Conservation (phyloP, 139 green algal species). For the Chlorella sp. region DNA sequence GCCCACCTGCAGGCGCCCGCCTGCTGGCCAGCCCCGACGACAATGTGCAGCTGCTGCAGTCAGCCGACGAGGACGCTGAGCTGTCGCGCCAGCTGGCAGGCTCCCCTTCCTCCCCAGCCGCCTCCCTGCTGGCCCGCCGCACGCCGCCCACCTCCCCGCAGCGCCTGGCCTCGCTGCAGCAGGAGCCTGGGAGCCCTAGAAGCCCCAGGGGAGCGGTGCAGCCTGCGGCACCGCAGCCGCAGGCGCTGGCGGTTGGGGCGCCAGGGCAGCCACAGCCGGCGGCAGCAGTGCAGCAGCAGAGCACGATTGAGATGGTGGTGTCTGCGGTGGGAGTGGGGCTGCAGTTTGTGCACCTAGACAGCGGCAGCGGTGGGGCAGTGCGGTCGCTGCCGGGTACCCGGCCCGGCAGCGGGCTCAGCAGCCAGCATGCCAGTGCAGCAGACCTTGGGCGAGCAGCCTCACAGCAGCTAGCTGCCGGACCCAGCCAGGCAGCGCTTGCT, state of each 20-base stretch:
- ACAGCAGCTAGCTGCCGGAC: not conserved
- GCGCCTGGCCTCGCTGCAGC: not conserved
- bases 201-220: not conserved
- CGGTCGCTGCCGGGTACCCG: not conserved
- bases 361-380: not conserved
- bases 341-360: constrained; percentile 60
- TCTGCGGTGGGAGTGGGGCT: constrained; percentile 57
- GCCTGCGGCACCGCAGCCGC: not conserved
- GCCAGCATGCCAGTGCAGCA: not conserved
- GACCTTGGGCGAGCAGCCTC: not conserved
- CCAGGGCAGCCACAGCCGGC: not conserved
- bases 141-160: not conserved
- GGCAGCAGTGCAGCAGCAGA: constrained; percentile 5
- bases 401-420: not conserved
- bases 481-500: not conserved
- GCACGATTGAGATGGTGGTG: constrained; percentile 54
- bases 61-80: constrained; percentile 11
- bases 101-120: not conserved
- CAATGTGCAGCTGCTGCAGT: constrained; percentile 37
- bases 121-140: not conserved
- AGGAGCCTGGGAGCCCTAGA: not conserved
- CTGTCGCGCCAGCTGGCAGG: constrained; percentile 11
- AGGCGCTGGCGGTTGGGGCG: not conserved
- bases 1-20: constrained; percentile 45
- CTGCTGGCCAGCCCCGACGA: constrained; percentile 44